Evolutionary conservation across 2,329 filamentous ascomycete species (phyloP).

Genomic region (Cladosporium sp.): DNA sequence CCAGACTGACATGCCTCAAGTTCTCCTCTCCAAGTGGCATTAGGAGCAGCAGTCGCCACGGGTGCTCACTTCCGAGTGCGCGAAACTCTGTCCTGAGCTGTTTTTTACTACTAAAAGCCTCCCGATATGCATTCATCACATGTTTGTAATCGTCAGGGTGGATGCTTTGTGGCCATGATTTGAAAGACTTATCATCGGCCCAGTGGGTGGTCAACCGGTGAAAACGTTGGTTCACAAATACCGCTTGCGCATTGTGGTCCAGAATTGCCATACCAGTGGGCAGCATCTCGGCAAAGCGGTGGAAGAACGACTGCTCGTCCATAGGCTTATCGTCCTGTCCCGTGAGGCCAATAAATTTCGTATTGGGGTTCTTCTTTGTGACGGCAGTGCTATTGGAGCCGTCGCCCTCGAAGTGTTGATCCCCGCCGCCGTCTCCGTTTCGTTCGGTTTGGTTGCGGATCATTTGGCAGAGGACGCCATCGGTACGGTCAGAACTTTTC

Average conservation of each 20-base stretch:
- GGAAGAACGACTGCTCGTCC: slow-evolving; percentile 45
- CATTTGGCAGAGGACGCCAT: slow-evolving; percentile 29
- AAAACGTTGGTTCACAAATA: slow-evolving; percentile 50
- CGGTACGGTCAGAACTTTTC: slow-evolving; percentile 5
- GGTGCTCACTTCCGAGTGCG: slow-evolving; percentile 35
- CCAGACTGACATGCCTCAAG: slow-evolving; percentile 32
- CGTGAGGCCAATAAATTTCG: too few species aligned
- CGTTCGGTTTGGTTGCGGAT: background rate
- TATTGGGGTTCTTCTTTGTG: background rate
- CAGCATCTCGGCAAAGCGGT: slow-evolving; percentile 47
- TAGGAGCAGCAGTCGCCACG: slow-evolving; percentile 46
- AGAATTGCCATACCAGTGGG: slow-evolving; percentile 49
- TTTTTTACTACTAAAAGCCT: slow-evolving; percentile 42
- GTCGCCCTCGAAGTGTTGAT: too few species aligned
- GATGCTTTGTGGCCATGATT: slow-evolving; percentile 49
- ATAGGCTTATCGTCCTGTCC: too few species aligned
- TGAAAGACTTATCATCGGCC: slow-evolving; percentile 42
- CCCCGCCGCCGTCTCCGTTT: background rate
- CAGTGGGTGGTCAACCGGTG: slow-evolving; percentile 48
- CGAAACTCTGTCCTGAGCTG: slow-evolving; percentile 47
- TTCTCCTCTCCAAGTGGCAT: slow-evolving; percentile 44
- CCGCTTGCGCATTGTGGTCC: slow-evolving; percentile 45
- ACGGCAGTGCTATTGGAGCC: too few species aligned
- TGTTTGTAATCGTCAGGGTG: slow-evolving; percentile 46
- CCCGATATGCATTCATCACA: slow-evolving; percentile 46